Conservation (phyloP, 177 flowering plant species). For the Telopea speciosissima region DNA sequence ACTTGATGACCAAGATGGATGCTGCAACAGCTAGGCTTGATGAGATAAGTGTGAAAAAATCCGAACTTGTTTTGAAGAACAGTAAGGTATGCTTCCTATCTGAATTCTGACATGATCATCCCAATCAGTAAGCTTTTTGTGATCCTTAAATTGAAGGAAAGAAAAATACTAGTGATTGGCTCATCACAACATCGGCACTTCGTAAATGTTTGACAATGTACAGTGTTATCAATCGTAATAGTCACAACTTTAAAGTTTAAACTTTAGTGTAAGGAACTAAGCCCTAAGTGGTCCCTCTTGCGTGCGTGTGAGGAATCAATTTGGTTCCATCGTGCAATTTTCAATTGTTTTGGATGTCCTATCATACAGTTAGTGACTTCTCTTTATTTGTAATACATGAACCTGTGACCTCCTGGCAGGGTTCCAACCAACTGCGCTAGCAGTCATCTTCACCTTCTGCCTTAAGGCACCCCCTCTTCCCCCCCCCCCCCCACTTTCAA, state of each 20-base stretch:
- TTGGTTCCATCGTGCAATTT: no score
- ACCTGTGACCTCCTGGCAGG: no score
- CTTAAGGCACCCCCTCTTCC: no score
- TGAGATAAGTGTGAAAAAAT: constrained; percentile 27
- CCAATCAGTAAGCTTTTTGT: not conserved
- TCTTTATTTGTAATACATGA: no score
- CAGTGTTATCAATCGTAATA: not conserved
- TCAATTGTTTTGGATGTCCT: no score
- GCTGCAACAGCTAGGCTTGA: constrained; percentile 42
- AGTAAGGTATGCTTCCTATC: constrained; percentile 34
- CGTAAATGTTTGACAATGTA: not conserved
- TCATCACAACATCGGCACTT: not conserved
- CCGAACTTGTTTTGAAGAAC: constrained; percentile 37
- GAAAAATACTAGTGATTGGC: not conserved
- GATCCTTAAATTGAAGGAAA: not conserved
- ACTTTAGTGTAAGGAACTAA: not conserved
- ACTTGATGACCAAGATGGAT: constrained; percentile 25
- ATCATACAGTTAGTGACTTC: no score
- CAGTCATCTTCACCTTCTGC: no score
- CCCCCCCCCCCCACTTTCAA: no score
- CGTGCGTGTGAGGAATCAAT: not conserved
- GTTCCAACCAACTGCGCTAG: no score
- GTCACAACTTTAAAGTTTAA: not conserved
- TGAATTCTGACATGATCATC: not conserved
- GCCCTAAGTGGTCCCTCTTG: not conserved